Evolutionary conservation across 306 rosid genomes (phyloP).

Genomic region (Cyclanthera cordifolia): DNA sequence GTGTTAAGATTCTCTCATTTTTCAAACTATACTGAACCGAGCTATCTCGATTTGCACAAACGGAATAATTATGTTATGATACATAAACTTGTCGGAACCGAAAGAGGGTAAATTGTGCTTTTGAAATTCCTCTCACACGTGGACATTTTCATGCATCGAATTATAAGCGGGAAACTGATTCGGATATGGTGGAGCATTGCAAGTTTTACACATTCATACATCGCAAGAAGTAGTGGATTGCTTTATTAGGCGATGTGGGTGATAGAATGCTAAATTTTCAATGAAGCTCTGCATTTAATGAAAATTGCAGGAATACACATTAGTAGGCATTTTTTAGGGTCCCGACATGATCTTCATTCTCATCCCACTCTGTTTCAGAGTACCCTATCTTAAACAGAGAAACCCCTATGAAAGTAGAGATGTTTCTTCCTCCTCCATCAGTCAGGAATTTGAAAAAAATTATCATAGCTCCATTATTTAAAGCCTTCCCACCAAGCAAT

Average conservation of each 20-base stretch:
- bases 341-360: too few relatives aligned
- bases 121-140: constrained; percentile 17
- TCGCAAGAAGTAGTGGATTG: constrained; percentile 36
- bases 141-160: constrained; percentile 35
- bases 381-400: too few relatives aligned
- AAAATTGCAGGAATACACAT: constrained; percentile 50
- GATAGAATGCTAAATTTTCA: constrained; percentile 63
- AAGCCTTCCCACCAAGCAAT: too few relatives aligned
- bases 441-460: too few relatives aligned
- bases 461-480: too few relatives aligned
- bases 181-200: constrained; percentile 28
- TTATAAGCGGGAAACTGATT: constrained; percentile 13
- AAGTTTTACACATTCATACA: constrained; percentile 31
- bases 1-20: too few relatives aligned
- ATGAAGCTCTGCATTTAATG: constrained; percentile 67
- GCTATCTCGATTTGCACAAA: too few relatives aligned
- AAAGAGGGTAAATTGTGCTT: background rate
- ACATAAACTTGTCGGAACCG: background rate
- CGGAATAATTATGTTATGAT: too few relatives aligned
- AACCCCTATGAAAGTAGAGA: too few relatives aligned
- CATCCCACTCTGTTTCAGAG: too few relatives aligned
- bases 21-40: too few relatives aligned
- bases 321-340: constrained; percentile 67
- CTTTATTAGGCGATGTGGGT: constrained; percentile 87
- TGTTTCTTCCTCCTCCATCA: too few relatives aligned